Percentiles rank a stretch among this genome's conserved stretches.
Evolutionary conservation across 768 basidiomycete species (phyloP).

Genomic region (Boletus tomentosulus): DNA sequence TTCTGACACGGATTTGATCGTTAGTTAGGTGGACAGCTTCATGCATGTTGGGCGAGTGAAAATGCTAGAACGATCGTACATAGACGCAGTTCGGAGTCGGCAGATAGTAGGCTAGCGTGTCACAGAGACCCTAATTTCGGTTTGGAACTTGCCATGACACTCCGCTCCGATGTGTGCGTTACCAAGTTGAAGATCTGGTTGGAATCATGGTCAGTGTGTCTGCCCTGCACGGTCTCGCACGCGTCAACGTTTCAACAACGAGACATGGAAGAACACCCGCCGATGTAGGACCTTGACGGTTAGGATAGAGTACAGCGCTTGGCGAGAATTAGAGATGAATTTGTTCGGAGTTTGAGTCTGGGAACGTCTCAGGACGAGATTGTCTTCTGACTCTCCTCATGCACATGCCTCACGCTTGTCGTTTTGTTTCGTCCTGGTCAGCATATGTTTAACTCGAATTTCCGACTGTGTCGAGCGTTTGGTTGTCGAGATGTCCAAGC

Average conservation of each 20-base stretch:
- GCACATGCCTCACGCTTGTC: not conserved
- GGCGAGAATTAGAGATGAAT: not conserved
- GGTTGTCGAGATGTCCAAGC: not conserved
- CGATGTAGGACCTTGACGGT: too few species aligned
- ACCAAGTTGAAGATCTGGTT: not conserved
- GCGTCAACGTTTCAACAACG: too few species aligned
- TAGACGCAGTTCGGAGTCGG: not conserved
- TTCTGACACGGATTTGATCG: not conserved
- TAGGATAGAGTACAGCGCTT: not conserved
- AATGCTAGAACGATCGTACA: not conserved
- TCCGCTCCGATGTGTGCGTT: not conserved
- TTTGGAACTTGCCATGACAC: not conserved
- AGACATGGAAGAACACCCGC: too few species aligned
- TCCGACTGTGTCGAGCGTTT: not conserved
- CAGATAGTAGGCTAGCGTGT: not conserved
- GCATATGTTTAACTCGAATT: too few species aligned
- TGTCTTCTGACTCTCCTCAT: not conserved
- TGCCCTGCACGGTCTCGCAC: not conserved
- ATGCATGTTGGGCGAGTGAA: not conserved
- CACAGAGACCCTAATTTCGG: not conserved
- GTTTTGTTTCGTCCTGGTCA: not conserved
- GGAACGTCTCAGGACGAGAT: not conserved
- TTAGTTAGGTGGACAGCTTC: too few species aligned
- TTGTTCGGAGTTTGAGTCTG: not conserved
- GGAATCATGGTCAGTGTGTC: not conserved